Evolutionary conservation across 768 basidiomycete genomes (phyloP).

Genomic region (Mycena maculata): DNA sequence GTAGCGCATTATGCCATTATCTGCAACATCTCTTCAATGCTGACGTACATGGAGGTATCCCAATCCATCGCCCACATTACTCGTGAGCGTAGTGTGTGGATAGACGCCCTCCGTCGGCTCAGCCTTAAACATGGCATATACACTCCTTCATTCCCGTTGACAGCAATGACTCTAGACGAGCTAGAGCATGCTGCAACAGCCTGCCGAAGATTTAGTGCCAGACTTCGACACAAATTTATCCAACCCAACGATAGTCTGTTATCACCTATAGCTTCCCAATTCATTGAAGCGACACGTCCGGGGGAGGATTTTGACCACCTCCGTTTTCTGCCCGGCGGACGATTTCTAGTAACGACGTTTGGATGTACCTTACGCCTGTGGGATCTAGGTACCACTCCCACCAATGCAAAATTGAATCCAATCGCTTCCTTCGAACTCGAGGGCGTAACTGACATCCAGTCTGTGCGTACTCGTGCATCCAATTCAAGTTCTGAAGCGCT

Average conservation of each 20-base stretch:
- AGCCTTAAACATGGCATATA: conserved; percentile 25
- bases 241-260: no score
- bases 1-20: neutral
- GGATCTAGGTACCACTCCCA: conserved; percentile 14
- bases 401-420: neutral
- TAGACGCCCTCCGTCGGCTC: conserved; percentile 8
- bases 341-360: conserved; percentile 22
- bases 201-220: conserved; percentile 9
- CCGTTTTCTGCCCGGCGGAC: conserved; percentile 28
- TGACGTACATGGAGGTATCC: conserved; percentile 7
- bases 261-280: no score
- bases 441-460: neutral
- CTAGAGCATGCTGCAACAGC: conserved; percentile 24
- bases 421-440: conserved; percentile 14
- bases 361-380: conserved; percentile 7
- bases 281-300: neutral
- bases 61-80: neutral
- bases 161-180: conserved; percentile 10
- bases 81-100: conserved; percentile 26
- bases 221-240: conserved; percentile 6
- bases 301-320: conserved; percentile 28
- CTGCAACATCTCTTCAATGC: neutral
- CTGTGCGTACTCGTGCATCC: conserved; percentile 18
- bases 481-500: conserved; percentile 8
- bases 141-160: conserved; percentile 10